Base-by-base conservation (phyloP, 169 alveolate species). In the Eimeria maxima region DNA sequence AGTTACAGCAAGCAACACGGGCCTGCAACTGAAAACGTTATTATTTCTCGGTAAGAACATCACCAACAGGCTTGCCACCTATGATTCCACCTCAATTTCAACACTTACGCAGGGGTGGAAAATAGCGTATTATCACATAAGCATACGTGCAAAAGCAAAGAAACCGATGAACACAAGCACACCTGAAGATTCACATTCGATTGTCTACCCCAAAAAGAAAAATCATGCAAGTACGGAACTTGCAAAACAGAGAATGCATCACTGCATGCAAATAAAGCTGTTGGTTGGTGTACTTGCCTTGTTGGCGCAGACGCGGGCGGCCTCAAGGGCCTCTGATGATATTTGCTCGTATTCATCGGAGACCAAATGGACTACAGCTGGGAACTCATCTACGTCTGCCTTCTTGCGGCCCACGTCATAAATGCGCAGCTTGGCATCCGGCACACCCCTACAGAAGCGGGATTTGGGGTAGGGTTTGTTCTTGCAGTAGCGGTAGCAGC, bases 401-500 rank as follows among this genome's bases (percentile, higher is more conserved):
- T 98, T 99, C 99, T 99, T 99, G 96, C 97, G 97, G 63, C 99
- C 99, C 97, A 98, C 99, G 97, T 99, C 99, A 97, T 99, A 99
- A 96, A 99, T 99, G 95, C 99, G 99, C 97, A 99, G 98, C 98
- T 99, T 99, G 60, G 99, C 99, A 96, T 99, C 99, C 24, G 99
- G 99, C 84, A 99, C 99, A 98, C 99, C 99, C 80, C 99, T 98
- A 97, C 99, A 99, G 97, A 98, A 99, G 96, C 99, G 99, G 73
- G 99, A 98, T 98, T 99, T 99, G 78, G 99, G 99, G 98, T 99
- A 99, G 86, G 99, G 99, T 98, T 99, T 99, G 98, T 99, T 99
- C 98, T 99, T 99, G 97, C 99, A 98, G 97, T 99, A 99, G 96
- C 99, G 98, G 97, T 99, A 99, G 98, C 99, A 99, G 97, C 99